Conservation (phyloP, 2,329 filamentous ascomycete species). For the Pezicula neosporulosa region DNA sequence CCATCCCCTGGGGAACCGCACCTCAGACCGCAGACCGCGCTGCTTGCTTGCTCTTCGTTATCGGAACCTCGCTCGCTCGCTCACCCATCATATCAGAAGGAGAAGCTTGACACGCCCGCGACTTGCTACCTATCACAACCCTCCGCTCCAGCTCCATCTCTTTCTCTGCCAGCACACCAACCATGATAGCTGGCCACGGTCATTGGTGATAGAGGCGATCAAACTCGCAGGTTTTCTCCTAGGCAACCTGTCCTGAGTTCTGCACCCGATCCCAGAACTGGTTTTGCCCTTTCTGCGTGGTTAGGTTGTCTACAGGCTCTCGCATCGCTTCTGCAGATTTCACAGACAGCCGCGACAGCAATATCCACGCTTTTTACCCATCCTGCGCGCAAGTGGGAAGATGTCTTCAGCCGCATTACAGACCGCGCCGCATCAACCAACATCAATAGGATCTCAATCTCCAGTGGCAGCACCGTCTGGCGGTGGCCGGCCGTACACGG, state of each 20-base stretch:
- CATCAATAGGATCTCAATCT: slow-evolving; percentile 42
- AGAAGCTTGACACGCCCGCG: not conserved
- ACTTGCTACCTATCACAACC: not conserved
- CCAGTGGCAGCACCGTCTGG: slow-evolving; percentile 42
- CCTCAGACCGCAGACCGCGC: not conserved
- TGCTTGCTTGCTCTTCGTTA: too few relatives aligned
- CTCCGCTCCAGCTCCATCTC: slow-evolving; percentile 7
- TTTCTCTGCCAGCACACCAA: slow-evolving; percentile 36
- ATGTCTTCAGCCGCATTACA: slow-evolving; percentile 65
- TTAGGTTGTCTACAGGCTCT: not conserved
- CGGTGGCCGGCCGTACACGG: slow-evolving; percentile 46
- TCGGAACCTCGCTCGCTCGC: too few relatives aligned
- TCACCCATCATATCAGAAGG: too few relatives aligned
- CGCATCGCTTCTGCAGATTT: not conserved
- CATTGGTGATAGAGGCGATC: slow-evolving; percentile 34
- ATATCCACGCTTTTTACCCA: not conserved
- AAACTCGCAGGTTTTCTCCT: slow-evolving; percentile 12
- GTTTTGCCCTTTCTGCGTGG: slow-evolving; percentile 6
- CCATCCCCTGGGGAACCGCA: not conserved
- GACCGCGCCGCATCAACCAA: slow-evolving; percentile 51
- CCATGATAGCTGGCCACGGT: slow-evolving; percentile 40
- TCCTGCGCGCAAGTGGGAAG: slow-evolving; percentile 29
- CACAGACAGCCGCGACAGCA: not conserved
- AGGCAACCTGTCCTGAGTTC: not conserved
- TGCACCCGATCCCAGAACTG: slow-evolving; percentile 3